Conservation (phyloP, 352 stramenopile species). For the Globisporangium viniferum region DNA sequence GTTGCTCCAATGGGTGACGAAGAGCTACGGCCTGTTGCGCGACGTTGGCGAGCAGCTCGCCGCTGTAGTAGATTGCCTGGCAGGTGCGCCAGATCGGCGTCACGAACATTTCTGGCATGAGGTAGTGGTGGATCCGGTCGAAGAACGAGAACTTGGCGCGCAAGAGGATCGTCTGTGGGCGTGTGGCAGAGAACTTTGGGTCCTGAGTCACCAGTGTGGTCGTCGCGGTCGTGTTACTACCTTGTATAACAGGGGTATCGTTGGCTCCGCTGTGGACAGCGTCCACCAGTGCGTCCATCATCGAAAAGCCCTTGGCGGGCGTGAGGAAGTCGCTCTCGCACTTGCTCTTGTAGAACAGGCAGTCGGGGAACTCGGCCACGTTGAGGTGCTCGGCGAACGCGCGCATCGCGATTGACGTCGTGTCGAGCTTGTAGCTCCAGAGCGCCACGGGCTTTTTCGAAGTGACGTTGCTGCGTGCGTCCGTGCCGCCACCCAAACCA, state of each 20-base stretch:
- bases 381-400: constrained; percentile 8
- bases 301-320: neutral
- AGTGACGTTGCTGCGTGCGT: neutral
- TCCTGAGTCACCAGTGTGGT: neutral
- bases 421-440: constrained; percentile 20
- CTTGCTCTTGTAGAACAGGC: constrained; percentile 4
- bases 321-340: neutral
- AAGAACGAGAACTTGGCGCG: constrained; percentile 3
- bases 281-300: constrained; percentile 1
- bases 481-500: too few species aligned
- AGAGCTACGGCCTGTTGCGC: too few species aligned
- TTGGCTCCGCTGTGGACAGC: neutral
- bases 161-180: neutral
- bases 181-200: neutral
- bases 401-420: constrained; percentile 13
- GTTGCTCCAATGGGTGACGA: neutral
- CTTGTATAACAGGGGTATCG: neutral
- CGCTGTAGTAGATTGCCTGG: constrained; percentile 9
- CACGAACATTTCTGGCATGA: constrained; percentile 7
- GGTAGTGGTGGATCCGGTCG: constrained; percentile 18
- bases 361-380: neutral
- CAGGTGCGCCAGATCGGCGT: constrained; percentile 8
- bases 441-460: neutral
- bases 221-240: neutral
- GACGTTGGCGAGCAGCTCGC: neutral